Conservation (phyloP, 352 stramenopile species). For the Phytophthora ramorum region DNA sequence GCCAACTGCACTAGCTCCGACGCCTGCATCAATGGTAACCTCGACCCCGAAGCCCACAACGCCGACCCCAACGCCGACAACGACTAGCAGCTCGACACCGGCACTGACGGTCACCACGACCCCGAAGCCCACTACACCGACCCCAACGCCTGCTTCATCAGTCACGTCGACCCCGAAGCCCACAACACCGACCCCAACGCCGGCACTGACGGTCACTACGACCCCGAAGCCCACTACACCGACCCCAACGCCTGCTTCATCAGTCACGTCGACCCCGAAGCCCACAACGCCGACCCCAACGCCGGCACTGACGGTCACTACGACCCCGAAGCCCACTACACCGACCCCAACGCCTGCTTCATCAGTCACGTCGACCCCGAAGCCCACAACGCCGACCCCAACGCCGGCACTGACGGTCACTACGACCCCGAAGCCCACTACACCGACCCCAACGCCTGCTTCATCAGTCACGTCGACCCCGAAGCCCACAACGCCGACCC, state of each 20-base stretch:
- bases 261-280: background rate
- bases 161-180: too few relatives aligned
- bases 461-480: background rate
- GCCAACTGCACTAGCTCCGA: background rate
- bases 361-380: background rate
- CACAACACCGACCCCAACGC: too few relatives aligned
- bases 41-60: slow-evolving; percentile 8
- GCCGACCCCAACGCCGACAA: background rate
- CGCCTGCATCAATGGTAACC: background rate
- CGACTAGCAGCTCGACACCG: background rate
- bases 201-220: too few relatives aligned
- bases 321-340: too few relatives aligned
- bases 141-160: background rate
- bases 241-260: slow-evolving; percentile 1
- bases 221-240: background rate
- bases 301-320: too few relatives aligned
- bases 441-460: too few relatives aligned
- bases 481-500: background rate
- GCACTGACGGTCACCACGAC: background rate
- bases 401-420: background rate
- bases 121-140: background rate
- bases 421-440: too few relatives aligned
- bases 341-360: too few relatives aligned
- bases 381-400: background rate
- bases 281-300: background rate